phyloP scores from a whole-genome alignment of 176 grass and related monocot genomes.

The Puccinellia tenuiflora region DNA sequence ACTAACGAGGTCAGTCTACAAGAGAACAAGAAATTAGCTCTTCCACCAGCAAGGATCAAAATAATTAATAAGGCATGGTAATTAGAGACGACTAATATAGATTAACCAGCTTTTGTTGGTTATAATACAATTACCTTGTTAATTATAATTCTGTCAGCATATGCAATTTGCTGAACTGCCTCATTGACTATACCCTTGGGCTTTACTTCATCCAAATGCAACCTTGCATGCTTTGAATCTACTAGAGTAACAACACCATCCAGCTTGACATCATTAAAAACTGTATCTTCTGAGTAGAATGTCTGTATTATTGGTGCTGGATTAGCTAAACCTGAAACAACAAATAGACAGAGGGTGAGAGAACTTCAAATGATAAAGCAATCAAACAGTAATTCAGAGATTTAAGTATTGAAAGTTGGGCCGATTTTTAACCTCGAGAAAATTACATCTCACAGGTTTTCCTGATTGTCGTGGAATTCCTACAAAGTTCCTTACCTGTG shows the following conservation, averaged over 20 bases:
- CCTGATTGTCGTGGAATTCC: neutral
- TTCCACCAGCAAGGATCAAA: neutral
- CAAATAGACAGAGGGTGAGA: neutral
- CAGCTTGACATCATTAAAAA: slow-evolving; percentile 95
- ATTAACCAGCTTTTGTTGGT: neutral
- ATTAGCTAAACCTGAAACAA: slow-evolving; percentile 75
- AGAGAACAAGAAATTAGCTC: slow-evolving; percentile 19
- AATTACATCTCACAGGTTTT: neutral
- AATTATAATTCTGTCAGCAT: slow-evolving; percentile 96
- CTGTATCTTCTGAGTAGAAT: slow-evolving; percentile 85
- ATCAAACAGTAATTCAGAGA: neutral
- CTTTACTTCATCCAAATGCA: slow-evolving; percentile 91
- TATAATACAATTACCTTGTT: slow-evolving; percentile 63
- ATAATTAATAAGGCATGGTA: neutral
- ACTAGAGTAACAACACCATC: slow-evolving; percentile 99
- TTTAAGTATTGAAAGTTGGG: neutral
- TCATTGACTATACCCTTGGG: slow-evolving; percentile 95
- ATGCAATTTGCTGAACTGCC: slow-evolving; percentile 93
- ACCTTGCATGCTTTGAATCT: slow-evolving; percentile 81
- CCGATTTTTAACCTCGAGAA: neutral
- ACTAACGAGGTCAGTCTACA: slow-evolving; percentile 90
- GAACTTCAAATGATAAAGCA: neutral
- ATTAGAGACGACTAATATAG: neutral
- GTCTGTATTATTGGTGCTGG: slow-evolving; percentile 96
- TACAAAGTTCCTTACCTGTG: slow-evolving; percentile 47